phyloP scores from a whole-genome alignment of 768 basidiomycete genomes.

The Kwoniella dejecticola region DNA sequence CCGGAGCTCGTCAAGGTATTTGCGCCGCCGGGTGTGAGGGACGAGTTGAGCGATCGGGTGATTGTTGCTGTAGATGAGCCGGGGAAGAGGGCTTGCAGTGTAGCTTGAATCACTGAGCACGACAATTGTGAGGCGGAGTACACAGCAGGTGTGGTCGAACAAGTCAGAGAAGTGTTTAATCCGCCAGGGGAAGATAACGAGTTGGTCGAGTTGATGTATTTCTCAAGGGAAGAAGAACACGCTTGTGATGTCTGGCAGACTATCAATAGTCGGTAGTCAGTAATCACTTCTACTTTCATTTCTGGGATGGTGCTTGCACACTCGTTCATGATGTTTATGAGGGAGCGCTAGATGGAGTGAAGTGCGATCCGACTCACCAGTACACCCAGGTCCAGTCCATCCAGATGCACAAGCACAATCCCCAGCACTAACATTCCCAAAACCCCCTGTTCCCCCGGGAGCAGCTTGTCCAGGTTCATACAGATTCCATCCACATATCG shows the following conservation, averaged over 20 bases:
- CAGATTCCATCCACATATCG: conserved; percentile 78
- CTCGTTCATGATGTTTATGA: too few relatives aligned
- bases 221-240: conserved; percentile 64
- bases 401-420: conserved; percentile 71
- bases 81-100: conserved; percentile 74
- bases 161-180: conserved; percentile 69
- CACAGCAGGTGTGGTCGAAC: conserved; percentile 70
- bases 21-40: conserved; percentile 63
- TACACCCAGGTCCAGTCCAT: conserved; percentile 66
- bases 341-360: too few relatives aligned
- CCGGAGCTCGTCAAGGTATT: conserved; percentile 16
- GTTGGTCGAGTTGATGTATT: conserved; percentile 57
- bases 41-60: conserved; percentile 70
- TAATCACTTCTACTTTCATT: too few relatives aligned
- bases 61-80: conserved; percentile 73
- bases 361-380: conserved; percentile 40
- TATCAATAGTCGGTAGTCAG: too few relatives aligned
- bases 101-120: conserved; percentile 81
- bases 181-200: conserved; percentile 22
- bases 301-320: not conserved
- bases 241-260: conserved; percentile 71
- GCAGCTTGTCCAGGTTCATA: conserved; percentile 62
- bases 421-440: conserved; percentile 72
- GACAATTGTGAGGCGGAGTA: conserved; percentile 81
- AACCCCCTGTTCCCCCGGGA: conserved; percentile 59